These are phyloP conservation scores for Hericium alpestre DNA, from an alignment of 768 basidiomycete species.

Conservation along the genomic window DNA sequence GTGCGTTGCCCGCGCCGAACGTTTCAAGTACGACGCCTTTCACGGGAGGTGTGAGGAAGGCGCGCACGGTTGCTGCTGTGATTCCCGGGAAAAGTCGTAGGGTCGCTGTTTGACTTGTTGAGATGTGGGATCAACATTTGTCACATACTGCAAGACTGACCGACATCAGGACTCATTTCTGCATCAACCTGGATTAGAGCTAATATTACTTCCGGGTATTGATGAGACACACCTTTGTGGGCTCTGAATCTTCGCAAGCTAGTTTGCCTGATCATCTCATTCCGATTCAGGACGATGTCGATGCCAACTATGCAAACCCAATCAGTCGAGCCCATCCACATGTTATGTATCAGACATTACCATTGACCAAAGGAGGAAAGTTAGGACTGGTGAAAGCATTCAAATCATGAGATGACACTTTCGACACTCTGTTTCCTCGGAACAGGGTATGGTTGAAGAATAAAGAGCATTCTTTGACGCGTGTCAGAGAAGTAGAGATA, in stretches of 20 bases:
- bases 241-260: slow-evolving; percentile 68
- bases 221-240: slow-evolving; percentile 49
- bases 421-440: slow-evolving; percentile 78
- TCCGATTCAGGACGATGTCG: slow-evolving; percentile 85
- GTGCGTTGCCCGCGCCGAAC: slow-evolving; percentile 90
- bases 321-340: not conserved
- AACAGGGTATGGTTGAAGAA: slow-evolving; percentile 88
- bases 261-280: slow-evolving; percentile 74
- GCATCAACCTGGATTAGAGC: slow-evolving; percentile 2
- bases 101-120: slow-evolving; percentile 39
- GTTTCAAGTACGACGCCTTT: slow-evolving; percentile 82
- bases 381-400: slow-evolving; percentile 82
- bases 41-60: slow-evolving; percentile 66
- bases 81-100: slow-evolving; percentile 86
- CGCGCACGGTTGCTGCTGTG: slow-evolving; percentile 57
- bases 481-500: not conserved
- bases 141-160: slow-evolving; percentile 27
- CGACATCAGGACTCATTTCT: slow-evolving; percentile 79
- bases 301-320: slow-evolving; percentile 55
- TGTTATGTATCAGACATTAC: slow-evolving; percentile 23
- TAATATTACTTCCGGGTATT: not conserved
- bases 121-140: not conserved
- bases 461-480: slow-evolving; percentile 59
- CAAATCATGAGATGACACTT: slow-evolving; percentile 72
- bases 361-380: slow-evolving; percentile 72